Conservation (phyloP, 2,329 filamentous ascomycete genomes). For the Chaetomium sp. region DNA sequence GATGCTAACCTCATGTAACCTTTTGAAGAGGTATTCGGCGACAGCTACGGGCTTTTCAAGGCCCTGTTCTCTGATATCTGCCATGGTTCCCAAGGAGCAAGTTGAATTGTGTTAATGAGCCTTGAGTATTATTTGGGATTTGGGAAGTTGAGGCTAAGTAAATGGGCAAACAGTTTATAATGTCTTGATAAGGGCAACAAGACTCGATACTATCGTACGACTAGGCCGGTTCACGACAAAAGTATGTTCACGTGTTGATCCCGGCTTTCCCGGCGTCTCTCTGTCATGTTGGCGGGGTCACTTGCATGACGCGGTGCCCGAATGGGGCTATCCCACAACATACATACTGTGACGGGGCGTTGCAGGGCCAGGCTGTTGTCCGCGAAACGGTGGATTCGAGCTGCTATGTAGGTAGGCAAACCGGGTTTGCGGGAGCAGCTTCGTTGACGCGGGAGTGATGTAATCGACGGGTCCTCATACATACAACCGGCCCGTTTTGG, state of each 20-base stretch:
- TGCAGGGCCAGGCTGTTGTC: not conserved
- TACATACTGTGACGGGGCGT: not conserved
- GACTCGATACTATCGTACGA: too few species aligned
- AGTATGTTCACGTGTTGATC: too few species aligned
- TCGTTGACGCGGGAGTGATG: slow-evolving; percentile 16
- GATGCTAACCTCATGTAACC: slow-evolving; percentile 58
- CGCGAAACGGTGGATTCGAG: not conserved
- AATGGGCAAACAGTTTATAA: not conserved
- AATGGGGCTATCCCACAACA: not conserved
- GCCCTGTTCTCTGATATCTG: slow-evolving; percentile 37
- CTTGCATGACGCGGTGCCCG: not conserved
- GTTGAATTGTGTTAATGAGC: not conserved
- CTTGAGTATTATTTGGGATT: not conserved
- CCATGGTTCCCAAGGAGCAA: slow-evolving; percentile 7
- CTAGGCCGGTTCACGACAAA: too few species aligned
- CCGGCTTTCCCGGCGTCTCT: not conserved
- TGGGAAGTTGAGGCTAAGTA: not conserved
- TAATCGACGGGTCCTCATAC: slow-evolving; percentile 5
- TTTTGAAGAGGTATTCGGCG: slow-evolving; percentile 61
- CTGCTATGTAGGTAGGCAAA: too few species aligned
- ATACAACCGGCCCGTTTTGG: not conserved
- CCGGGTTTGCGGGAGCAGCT: slow-evolving; percentile 5
- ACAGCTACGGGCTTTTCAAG: slow-evolving; percentile 46
- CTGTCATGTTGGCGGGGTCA: not conserved
- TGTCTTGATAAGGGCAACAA: too few species aligned